These are phyloP conservation scores for Mycena citricolor DNA, from an alignment of 1,284 basidiomycete genomes.

Conservation along the genomic window DNA sequence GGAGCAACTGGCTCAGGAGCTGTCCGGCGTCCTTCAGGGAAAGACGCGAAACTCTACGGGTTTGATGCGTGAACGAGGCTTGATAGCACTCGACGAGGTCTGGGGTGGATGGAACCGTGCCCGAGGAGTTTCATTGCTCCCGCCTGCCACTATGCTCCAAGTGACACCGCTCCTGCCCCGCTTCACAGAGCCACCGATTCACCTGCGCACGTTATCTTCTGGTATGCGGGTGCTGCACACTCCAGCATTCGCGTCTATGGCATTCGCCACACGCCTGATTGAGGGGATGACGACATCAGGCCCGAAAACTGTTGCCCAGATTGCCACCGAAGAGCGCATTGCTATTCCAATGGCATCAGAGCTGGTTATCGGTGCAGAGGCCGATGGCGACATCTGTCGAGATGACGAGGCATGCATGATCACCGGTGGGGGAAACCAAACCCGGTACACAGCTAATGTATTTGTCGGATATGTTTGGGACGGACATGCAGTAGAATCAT, in stretches of 20 bases:
- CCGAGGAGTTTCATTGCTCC: slow-evolving; percentile 87
- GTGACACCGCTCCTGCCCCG: slow-evolving; percentile 68
- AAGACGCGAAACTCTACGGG: slow-evolving; percentile 40
- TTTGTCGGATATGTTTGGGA: slow-evolving; percentile 44
- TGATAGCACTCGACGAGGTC: slow-evolving; percentile 90
- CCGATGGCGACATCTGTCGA: slow-evolving; percentile 64
- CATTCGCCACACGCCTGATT: slow-evolving; percentile 67
- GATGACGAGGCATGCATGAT: slow-evolving; percentile 62
- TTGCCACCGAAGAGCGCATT: slow-evolving; percentile 68
- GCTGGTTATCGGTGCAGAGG: slow-evolving; percentile 73
- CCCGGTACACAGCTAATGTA: slow-evolving; percentile 67
- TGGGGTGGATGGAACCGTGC: slow-evolving; percentile 99
- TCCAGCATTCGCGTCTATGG: slow-evolving; percentile 64
- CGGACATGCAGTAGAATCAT: too few species aligned
- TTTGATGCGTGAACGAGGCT: slow-evolving; percentile 69
- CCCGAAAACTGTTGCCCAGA: slow-evolving; percentile 57
- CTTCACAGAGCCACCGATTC: slow-evolving; percentile 71
- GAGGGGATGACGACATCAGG: slow-evolving; percentile 49
- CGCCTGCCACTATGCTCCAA: slow-evolving; percentile 80
- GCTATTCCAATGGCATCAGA: slow-evolving; percentile 72
- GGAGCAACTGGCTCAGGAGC: slow-evolving; percentile 81
- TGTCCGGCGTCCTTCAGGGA: slow-evolving; percentile 75
- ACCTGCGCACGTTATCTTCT: slow-evolving; percentile 63
- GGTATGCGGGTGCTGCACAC: slow-evolving; percentile 86
- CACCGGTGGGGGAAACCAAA: slow-evolving; percentile 47